Percentiles rank a stretch among this genome's conserved stretches.
Evolutionary conservation across 2,329 filamentous ascomycete genomes (phyloP).

Genomic region (Allantophomopsis cytisporea): DNA sequence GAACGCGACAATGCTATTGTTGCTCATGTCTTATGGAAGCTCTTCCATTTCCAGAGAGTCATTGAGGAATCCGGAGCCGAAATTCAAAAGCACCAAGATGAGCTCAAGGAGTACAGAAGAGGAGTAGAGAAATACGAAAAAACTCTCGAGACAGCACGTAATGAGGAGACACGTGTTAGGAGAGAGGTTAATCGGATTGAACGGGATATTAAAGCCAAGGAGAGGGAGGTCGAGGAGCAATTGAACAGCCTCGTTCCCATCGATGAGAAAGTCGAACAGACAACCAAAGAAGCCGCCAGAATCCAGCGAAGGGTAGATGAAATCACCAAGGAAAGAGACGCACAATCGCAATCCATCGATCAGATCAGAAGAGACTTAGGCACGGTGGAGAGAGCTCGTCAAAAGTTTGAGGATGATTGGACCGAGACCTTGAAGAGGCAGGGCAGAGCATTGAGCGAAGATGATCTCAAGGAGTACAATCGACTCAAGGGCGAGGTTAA

Average conservation of each 20-base stretch:
- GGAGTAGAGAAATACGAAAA: slow-evolving; percentile 76
- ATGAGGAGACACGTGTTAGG: slow-evolving; percentile 65
- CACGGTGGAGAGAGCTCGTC: slow-evolving; percentile 78
- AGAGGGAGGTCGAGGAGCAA: slow-evolving; percentile 76
- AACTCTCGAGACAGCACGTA: slow-evolving; percentile 67
- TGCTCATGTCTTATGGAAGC: slow-evolving; percentile 89
- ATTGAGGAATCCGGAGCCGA: slow-evolving; percentile 86
- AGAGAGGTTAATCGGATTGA: slow-evolving; percentile 74
- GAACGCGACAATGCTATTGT: slow-evolving; percentile 87
- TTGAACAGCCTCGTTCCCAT: slow-evolving; percentile 79
- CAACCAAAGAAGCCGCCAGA: slow-evolving; percentile 54
- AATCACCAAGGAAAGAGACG: slow-evolving; percentile 63
- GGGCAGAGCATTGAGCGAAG: slow-evolving; percentile 72
- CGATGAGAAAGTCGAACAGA: slow-evolving; percentile 81
- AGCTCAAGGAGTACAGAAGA: slow-evolving; percentile 82
- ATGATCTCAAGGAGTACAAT: slow-evolving; percentile 84
- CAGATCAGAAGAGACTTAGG: slow-evolving; percentile 70
- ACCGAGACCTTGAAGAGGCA: slow-evolving; percentile 73
- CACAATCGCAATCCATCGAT: slow-evolving; percentile 53
- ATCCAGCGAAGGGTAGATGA: slow-evolving; percentile 55
- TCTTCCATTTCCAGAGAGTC: slow-evolving; percentile 85
- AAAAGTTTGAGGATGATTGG: slow-evolving; percentile 81
- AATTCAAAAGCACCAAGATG: slow-evolving; percentile 88
- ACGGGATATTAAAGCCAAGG: slow-evolving; percentile 70
- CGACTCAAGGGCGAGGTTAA: slow-evolving; percentile 73